These are phyloP conservation scores for Lagenidium sp. DNA, from an alignment of 352 stramenopile genomes.

Conservation along the genomic window DNA sequence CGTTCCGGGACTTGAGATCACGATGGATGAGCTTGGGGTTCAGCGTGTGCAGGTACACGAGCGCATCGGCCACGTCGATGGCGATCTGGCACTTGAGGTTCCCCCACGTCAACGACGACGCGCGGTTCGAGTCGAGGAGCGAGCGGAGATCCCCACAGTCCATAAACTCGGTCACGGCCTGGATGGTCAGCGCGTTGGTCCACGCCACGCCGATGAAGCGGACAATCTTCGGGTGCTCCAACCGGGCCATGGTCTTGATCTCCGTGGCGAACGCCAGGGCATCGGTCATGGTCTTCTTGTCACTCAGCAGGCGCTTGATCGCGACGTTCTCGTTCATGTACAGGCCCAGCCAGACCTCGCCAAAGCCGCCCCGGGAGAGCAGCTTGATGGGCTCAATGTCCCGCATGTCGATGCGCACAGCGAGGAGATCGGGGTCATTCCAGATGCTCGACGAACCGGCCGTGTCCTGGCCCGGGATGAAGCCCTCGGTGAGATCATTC, in stretches of 20 bases:
- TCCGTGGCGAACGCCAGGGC: slow-evolving; percentile 47
- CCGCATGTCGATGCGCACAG: slow-evolving; percentile 41
- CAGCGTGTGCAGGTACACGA: slow-evolving; percentile 66
- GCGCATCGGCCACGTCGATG: slow-evolving; percentile 51
- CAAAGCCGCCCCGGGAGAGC: slow-evolving; percentile 53
- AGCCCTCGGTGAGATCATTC: slow-evolving; percentile 23
- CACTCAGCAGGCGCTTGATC: slow-evolving; percentile 43
- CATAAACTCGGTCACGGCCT: slow-evolving; percentile 61
- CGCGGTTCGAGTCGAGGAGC: slow-evolving; percentile 27
- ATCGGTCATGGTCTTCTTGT: slow-evolving; percentile 48
- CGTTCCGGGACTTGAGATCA: slow-evolving; percentile 62
- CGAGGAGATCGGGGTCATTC: slow-evolving; percentile 52
- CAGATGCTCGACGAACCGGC: slow-evolving; percentile 45
- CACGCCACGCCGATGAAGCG: slow-evolving; percentile 61
- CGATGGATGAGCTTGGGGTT: slow-evolving; percentile 59
- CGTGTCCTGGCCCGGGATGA: slow-evolving; percentile 24
- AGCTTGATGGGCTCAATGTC: slow-evolving; percentile 47
- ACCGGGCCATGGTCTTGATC: slow-evolving; percentile 41
- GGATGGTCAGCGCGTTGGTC: slow-evolving; percentile 48
- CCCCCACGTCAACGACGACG: slow-evolving; percentile 35
- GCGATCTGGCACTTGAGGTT: slow-evolving; percentile 64
- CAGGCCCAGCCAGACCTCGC: slow-evolving; percentile 57
- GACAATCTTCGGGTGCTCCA: slow-evolving; percentile 64
- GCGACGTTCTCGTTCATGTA: slow-evolving; percentile 64
- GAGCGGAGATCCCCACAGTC: slow-evolving; percentile 52